Conservation (phyloP, 352 stramenopile species). For the Globisporangium polare region DNA sequence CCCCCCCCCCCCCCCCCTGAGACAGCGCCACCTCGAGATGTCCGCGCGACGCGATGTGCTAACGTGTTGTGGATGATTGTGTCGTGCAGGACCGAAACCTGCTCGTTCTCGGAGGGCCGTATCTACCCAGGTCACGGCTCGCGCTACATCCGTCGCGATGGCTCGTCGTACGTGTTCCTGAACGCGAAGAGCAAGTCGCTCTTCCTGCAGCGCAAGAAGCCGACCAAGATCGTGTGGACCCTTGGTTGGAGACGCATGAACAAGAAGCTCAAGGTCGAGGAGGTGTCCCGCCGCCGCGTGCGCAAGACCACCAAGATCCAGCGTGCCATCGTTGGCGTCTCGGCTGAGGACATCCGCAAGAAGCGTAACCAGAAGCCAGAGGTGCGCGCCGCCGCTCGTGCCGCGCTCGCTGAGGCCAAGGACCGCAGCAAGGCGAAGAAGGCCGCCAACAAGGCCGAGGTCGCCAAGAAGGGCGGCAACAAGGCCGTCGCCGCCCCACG, state of each 20-base stretch:
- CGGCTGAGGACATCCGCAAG: constrained; percentile 97
- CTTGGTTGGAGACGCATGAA: constrained; percentile 96
- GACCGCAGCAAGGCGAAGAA: constrained; percentile 89
- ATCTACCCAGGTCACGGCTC: constrained; percentile 99
- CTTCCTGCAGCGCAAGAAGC: constrained; percentile 99
- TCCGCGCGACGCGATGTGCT: neutral
- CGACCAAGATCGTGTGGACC: constrained; percentile 99
- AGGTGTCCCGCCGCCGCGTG: constrained; percentile 75
- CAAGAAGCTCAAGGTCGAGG: constrained; percentile 98
- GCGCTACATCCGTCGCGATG: constrained; percentile 98
- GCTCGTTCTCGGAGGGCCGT: constrained; percentile 86
- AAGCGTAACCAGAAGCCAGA: constrained; percentile 96
- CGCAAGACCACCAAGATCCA: constrained; percentile 96
- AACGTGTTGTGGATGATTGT: constrained; percentile 4
- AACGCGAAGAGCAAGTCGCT: constrained; percentile 98
- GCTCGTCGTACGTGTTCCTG: constrained; percentile 93
- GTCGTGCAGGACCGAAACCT: constrained; percentile 78
- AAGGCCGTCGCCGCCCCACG: constrained; percentile 66
- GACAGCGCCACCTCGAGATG: neutral
- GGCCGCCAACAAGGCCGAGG: constrained; percentile 50
- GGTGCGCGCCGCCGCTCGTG: constrained; percentile 87
- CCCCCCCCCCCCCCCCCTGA: neutral
- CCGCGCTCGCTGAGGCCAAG: constrained; percentile 87
- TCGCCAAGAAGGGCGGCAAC: constrained; percentile 53
- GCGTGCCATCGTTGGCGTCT: constrained; percentile 96